Conservation (phyloP, 2,329 filamentous ascomycete species). For the Beauveria sp. region DNA sequence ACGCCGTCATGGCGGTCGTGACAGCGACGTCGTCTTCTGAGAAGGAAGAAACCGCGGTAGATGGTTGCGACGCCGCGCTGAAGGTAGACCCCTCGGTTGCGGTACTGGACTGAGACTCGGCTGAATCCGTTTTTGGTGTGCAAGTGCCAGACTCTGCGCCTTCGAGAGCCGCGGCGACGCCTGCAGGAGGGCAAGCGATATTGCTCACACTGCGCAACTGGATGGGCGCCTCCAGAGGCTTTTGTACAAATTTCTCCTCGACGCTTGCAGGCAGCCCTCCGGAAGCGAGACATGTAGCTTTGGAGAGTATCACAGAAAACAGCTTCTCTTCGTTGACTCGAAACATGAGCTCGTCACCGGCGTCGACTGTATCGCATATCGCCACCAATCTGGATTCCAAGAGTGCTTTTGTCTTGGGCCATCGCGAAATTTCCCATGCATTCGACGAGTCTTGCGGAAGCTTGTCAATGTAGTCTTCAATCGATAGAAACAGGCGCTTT, state of each 20-base stretch:
- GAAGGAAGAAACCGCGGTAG: conserved; percentile 40
- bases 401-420: conserved; percentile 36
- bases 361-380: conserved; percentile 76
- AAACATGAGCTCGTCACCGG: conserved; percentile 79
- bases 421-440: conserved; percentile 48
- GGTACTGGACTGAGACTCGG: conserved; percentile 36
- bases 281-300: conserved; percentile 62
- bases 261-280: conserved; percentile 66
- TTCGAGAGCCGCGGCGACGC: neutral
- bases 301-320: conserved; percentile 54
- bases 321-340: conserved; percentile 69
- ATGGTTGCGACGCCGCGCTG: conserved; percentile 31
- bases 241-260: conserved; percentile 76
- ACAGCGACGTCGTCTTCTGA: conserved; percentile 28
- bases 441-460: conserved; percentile 49
- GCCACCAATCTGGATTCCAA: conserved; percentile 59
- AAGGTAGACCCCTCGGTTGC: conserved; percentile 27
- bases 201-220: conserved; percentile 50
- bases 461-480: conserved; percentile 65
- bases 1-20: conserved; percentile 36
- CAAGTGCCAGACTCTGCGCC: conserved; percentile 20
- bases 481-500: conserved; percentile 59
- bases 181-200: neutral
- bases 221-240: conserved; percentile 68
- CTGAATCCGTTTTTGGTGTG: conserved; percentile 23